A percentile compares a stretch with the other conserved stretches of the same genome.
phyloP scores from a whole-genome alignment of 768 basidiomycete genomes.

The Suillus ampliporus region DNA sequence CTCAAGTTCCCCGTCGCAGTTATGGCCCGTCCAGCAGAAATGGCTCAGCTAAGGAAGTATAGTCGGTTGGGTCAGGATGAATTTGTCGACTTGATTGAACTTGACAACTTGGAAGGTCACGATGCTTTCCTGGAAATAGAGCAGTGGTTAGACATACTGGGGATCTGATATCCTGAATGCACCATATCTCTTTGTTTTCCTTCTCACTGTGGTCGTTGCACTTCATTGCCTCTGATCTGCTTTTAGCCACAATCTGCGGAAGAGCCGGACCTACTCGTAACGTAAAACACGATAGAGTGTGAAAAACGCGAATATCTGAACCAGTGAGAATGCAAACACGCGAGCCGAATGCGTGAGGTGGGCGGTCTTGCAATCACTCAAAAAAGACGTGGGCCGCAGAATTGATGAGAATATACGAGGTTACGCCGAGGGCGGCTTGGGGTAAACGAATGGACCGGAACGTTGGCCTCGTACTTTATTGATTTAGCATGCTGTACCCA shows the following conservation, averaged over 20 bases:
- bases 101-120: constrained; percentile 42
- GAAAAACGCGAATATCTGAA: background rate
- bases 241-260: background rate
- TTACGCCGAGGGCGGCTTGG: background rate
- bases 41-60: constrained; percentile 38
- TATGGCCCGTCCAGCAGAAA: constrained; percentile 43
- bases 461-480: background rate
- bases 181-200: background rate
- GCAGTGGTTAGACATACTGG: constrained; percentile 60
- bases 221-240: background rate
- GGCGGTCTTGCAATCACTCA: background rate
- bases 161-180: constrained; percentile 43
- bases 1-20: constrained; percentile 66
- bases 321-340: background rate
- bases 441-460: background rate
- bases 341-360: background rate
- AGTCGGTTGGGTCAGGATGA: constrained; percentile 49
- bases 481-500: constrained; percentile 18
- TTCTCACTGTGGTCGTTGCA: background rate
- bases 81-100: constrained; percentile 45
- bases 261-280: background rate
- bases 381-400: background rate
- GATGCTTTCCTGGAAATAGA: constrained; percentile 50
- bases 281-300: too few species aligned
- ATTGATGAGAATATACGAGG: background rate